Evolutionary conservation across 2,329 filamentous ascomycete genomes (phyloP).

Genomic region (Xylariales sp.): DNA sequence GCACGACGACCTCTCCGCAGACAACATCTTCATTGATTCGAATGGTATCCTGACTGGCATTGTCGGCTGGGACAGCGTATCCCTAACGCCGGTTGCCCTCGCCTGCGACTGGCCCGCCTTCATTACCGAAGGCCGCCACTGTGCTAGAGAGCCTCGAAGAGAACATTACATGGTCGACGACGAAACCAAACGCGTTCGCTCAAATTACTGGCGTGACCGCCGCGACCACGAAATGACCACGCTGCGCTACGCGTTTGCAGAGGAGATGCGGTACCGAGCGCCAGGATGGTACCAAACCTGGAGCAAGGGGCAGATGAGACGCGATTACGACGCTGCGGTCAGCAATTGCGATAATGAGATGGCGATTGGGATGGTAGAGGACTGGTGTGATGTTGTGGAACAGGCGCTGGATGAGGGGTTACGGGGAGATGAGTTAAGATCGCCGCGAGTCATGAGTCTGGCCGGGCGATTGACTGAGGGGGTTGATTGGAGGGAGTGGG

Average conservation of each 20-base stretch:
- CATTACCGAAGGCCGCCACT: constrained; percentile 20
- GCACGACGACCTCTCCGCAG: not conserved
- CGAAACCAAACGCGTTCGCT: constrained; percentile 2
- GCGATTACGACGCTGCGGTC: constrained; percentile 27
- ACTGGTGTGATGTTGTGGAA: constrained; percentile 20
- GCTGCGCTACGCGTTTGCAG: constrained; percentile 20
- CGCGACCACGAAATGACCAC: constrained; percentile 20
- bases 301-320: constrained; percentile 8
- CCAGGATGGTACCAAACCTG: constrained; percentile 18
- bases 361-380: constrained; percentile 15
- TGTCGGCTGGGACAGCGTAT: constrained; percentile 16
- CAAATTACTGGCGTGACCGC: constrained; percentile 14
- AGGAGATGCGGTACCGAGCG: constrained; percentile 17
- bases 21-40: not conserved
- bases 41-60: not conserved
- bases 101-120: constrained; percentile 27
- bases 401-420: constrained; percentile 10
- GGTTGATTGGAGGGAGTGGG: not conserved
- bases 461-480: not conserved
- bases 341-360: constrained; percentile 24
- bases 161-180: constrained; percentile 7
- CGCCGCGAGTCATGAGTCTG: not conserved
- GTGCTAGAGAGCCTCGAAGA: constrained; percentile 12
- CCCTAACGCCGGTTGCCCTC: constrained; percentile 25
- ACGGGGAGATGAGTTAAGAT: not conserved